These are phyloP conservation scores for Boletus huronensis DNA, from an alignment of 768 basidiomycete genomes.

Conservation along the genomic window DNA sequence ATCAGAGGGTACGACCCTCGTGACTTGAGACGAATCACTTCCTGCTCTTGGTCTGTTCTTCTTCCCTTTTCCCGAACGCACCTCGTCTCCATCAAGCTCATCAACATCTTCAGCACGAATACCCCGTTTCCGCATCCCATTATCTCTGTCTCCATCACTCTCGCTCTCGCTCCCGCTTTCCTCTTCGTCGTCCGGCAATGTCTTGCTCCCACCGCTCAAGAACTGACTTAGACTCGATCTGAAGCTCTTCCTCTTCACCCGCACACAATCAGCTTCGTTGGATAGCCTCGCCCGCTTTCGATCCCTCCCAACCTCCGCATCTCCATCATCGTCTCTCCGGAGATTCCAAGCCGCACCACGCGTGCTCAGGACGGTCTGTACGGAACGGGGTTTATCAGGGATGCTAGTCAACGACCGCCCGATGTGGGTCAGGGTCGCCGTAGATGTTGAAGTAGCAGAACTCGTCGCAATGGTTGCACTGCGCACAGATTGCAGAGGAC, in stretches of 20 bases:
- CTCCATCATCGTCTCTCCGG: slow-evolving; percentile 12
- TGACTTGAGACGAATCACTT: slow-evolving; percentile 17
- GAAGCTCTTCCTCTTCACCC: slow-evolving; percentile 34
- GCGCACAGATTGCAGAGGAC: neutral
- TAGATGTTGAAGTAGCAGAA: neutral
- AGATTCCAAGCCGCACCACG: slow-evolving; percentile 49
- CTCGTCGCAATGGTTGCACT: neutral
- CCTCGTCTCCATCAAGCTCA: slow-evolving; percentile 10
- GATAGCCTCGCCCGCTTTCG: slow-evolving; percentile 38
- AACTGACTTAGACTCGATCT: slow-evolving; percentile 50
- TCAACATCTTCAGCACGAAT: slow-evolving; percentile 11
- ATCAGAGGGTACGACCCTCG: slow-evolving; percentile 21
- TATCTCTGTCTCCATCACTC: slow-evolving; percentile 7
- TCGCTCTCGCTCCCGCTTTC: slow-evolving; percentile 13
- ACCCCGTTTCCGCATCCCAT: neutral
- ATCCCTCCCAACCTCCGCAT: slow-evolving; percentile 21
- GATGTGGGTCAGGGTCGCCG: neutral
- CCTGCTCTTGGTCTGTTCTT: slow-evolving; percentile 11
- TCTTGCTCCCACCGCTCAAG: slow-evolving; percentile 45
- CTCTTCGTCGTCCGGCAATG: slow-evolving; percentile 16
- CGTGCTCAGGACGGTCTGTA: slow-evolving; percentile 50
- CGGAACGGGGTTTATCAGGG: slow-evolving; percentile 20
- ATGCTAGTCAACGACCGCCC: neutral
- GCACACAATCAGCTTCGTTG: slow-evolving; percentile 4
- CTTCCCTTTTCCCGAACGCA: neutral